A percentile compares a stretch with the other conserved stretches of the same genome.
Conservation (phyloP, 352 stramenopile genomes). For the Blastocystis sp. region DNA sequence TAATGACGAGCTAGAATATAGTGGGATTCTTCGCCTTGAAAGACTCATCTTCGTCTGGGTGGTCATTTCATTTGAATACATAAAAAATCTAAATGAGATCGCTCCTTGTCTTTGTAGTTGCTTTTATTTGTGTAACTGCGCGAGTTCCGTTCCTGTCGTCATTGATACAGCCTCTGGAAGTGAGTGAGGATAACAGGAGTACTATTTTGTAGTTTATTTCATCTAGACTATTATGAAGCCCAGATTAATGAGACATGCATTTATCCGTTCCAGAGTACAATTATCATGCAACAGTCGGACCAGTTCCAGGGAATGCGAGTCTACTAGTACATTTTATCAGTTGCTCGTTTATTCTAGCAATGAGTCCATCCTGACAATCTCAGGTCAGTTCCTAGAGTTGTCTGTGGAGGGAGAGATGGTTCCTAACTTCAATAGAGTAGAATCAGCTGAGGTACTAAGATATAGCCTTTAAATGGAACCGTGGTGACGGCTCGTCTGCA, state of each 20-base stretch:
- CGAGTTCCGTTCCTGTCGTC: conserved; percentile 23
- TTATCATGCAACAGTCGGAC: conserved; percentile 29
- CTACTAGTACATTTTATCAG: neutral
- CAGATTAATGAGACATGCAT: neutral
- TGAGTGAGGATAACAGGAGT: neutral
- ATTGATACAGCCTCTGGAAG: neutral
- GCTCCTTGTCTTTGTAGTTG: neutral
- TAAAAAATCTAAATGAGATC: conserved; percentile 51
- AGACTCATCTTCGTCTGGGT: conserved; percentile 3
- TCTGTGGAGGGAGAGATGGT: neutral
- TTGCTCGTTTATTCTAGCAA: neutral
- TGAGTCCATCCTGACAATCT: neutral
- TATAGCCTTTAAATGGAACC: conserved; percentile 23
- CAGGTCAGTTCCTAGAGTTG: neutral
- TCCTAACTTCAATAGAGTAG: conserved; percentile 1
- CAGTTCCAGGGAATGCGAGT: neutral
- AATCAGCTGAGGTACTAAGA: neutral
- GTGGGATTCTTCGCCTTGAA: conserved; percentile 34
- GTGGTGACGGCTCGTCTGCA: conserved; percentile 38
- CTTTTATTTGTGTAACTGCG: conserved; percentile 4
- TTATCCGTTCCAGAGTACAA: conserved; percentile 44
- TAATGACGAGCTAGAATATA: neutral
- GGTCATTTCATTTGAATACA: neutral
- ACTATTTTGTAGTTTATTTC: neutral
- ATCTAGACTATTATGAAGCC: neutral